Evolutionary conservation across 2,329 filamentous ascomycete genomes (phyloP).

Genomic region (Ceratocystis alfenasii): DNA sequence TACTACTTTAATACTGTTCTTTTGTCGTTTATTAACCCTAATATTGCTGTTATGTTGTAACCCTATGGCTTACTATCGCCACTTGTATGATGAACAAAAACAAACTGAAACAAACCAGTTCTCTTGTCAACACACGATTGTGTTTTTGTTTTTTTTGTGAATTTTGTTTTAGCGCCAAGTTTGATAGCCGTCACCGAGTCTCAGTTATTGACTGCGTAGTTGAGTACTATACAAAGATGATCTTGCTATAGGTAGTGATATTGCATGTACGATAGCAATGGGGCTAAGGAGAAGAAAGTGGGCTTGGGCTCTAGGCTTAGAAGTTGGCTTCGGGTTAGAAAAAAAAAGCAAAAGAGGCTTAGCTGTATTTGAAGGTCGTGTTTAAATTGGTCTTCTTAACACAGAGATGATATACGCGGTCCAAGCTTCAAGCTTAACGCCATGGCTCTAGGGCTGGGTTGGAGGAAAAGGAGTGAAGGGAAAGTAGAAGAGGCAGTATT

Average conservation of each 20-base stretch:
- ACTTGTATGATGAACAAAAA: background rate
- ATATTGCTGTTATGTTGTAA: fast-evolving
- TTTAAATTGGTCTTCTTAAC: constrained; percentile 6
- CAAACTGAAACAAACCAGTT: background rate
- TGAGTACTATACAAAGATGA: no score
- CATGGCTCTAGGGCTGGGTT: background rate
- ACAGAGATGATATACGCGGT: background rate
- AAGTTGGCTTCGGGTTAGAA: background rate
- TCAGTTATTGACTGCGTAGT: no score
- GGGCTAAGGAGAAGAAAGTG: no score
- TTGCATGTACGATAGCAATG: no score
- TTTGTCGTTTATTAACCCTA: no score
- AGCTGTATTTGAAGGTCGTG: background rate
- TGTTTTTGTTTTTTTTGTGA: no score
- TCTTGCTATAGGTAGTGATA: no score
- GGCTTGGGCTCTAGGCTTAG: no score
- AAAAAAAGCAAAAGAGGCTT: background rate
- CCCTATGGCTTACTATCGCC: background rate
- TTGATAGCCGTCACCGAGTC: background rate
- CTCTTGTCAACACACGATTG: no score
- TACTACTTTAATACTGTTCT: no score
- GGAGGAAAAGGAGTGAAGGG: background rate
- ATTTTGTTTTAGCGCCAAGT: constrained; percentile 3
- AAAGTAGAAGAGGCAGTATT: background rate
- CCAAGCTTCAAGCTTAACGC: constrained; percentile 8